phyloP scores from a whole-genome alignment of 2,329 filamentous ascomycete species.

The Fusarium domesticum region DNA sequence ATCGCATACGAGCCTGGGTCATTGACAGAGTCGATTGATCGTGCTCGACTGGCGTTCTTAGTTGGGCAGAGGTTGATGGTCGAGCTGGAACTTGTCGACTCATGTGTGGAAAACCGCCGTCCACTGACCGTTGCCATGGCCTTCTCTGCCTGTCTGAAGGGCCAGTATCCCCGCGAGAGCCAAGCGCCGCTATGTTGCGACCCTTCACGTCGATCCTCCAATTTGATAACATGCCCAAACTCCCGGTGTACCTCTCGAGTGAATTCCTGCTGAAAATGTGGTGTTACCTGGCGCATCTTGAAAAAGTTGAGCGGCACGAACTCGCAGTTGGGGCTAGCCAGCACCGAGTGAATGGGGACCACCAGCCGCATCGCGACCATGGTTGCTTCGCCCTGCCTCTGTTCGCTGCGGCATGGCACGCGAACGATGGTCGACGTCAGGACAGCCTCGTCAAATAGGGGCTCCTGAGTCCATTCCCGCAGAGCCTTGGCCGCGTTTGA shows the following conservation, averaged over 20 bases:
- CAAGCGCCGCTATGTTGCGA: slow-evolving; percentile 3
- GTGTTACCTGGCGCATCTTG: slow-evolving; percentile 62
- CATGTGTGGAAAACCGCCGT: slow-evolving; percentile 13
- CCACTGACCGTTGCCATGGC: slow-evolving; percentile 5
- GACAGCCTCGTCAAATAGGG: slow-evolving; percentile 45
- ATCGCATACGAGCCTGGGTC: slow-evolving; percentile 18
- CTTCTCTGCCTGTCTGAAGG: slow-evolving; percentile 10
- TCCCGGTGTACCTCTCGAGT: slow-evolving; percentile 59
- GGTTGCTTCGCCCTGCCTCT: slow-evolving; percentile 19
- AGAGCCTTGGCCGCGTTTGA: slow-evolving; percentile 41
- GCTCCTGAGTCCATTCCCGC: slow-evolving; percentile 42
- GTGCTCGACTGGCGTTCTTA: slow-evolving; percentile 9
- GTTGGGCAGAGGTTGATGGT: slow-evolving; percentile 27
- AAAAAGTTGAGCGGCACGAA: slow-evolving; percentile 65
- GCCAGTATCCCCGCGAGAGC: slow-evolving; percentile 14
- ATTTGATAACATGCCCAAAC: slow-evolving; percentile 49
- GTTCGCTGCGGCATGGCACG: slow-evolving; percentile 37
- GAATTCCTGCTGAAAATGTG: slow-evolving; percentile 58
- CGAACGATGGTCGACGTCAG: slow-evolving; percentile 43
- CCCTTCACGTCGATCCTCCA: slow-evolving; percentile 5
- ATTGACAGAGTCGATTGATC: slow-evolving; percentile 17
- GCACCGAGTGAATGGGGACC: slow-evolving; percentile 57
- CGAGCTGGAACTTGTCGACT: slow-evolving; percentile 22
- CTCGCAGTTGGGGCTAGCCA: slow-evolving; percentile 50
- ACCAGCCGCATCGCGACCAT: slow-evolving; percentile 59